Conservation (phyloP, 805 yeast genomes). For the Crinitomyces ghanaensis region DNA sequence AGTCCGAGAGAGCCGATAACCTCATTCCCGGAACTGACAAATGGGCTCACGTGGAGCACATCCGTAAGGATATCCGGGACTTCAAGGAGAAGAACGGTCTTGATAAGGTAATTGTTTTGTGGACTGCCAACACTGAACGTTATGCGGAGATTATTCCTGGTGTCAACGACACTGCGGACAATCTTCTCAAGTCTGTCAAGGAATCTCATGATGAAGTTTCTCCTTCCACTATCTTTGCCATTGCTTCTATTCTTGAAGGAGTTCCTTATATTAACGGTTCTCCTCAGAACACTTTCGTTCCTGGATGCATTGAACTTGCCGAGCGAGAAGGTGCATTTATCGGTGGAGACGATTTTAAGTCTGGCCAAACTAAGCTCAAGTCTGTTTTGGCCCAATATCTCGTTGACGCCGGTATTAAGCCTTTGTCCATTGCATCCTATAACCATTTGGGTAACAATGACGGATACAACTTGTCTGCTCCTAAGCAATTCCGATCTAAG, state of each 20-base stretch:
- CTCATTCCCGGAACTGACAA: conserved; percentile 60
- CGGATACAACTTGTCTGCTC: conserved; percentile 84
- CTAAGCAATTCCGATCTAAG: conserved; percentile 87
- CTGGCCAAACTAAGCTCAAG: conserved; percentile 92
- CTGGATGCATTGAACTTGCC: conserved; percentile 86
- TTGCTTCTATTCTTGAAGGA: conserved; percentile 80
- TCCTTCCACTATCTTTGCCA: conserved; percentile 90
- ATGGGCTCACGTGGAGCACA: conserved; percentile 81
- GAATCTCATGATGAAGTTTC: conserved; percentile 71
- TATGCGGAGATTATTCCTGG: conserved; percentile 67
- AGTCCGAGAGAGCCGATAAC: conserved; percentile 83
- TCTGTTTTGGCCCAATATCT: conserved; percentile 94
- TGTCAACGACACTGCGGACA: conserved; percentile 81
- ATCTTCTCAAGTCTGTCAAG: conserved; percentile 63
- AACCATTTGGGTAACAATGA: conserved; percentile 96
- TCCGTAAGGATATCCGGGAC: conserved; percentile 70
- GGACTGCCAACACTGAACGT: conserved; percentile 98
- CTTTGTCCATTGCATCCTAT: conserved; percentile 87
- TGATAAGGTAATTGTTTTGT: conserved; percentile 80
- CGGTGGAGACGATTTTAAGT: conserved; percentile 96
- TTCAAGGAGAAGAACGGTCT: conserved; percentile 63
- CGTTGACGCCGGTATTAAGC: conserved; percentile 96
- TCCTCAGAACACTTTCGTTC: conserved; percentile 95
- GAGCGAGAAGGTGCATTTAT: conserved; percentile 64
- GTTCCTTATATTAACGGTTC: conserved; percentile 92